Percentiles rank a stretch among this genome's conserved stretches.
Evolutionary conservation across 805 yeast genomes (phyloP).

Genomic region (Yarrowia osloensis): DNA sequence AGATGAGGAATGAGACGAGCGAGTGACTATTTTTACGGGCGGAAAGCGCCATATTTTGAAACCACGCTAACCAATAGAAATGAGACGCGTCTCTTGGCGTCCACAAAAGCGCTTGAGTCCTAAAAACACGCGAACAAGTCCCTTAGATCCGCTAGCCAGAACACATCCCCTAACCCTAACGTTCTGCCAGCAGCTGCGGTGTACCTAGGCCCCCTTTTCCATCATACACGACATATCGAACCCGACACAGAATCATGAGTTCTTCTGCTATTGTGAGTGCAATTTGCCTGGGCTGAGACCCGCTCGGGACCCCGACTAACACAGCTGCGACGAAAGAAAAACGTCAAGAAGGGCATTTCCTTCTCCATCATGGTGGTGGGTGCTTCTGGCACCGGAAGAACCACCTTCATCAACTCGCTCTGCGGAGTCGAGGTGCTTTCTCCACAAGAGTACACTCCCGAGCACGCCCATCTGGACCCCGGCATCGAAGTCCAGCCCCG

Average conservation of each 20-base stretch:
- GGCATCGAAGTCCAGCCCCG: conserved; percentile 28
- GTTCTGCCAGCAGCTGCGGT: background rate
- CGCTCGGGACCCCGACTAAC: too few relatives aligned
- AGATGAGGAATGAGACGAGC: background rate
- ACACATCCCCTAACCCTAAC: background rate
- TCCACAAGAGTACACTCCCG: conserved; percentile 21
- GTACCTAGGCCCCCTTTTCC: conserved; percentile 4
- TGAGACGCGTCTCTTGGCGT: background rate
- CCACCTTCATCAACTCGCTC: conserved; percentile 69
- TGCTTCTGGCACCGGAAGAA: conserved; percentile 71
- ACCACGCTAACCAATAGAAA: background rate
- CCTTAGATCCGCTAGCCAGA: background rate
- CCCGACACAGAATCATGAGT: conserved; percentile 6
- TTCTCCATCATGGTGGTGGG: conserved; percentile 73
- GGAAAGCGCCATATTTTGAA: background rate
- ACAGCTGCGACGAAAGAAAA: conserved; percentile 55
- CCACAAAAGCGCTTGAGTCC: too few relatives aligned
- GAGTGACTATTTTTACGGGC: background rate
- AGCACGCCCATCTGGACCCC: conserved; percentile 26
- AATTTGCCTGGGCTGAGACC: too few relatives aligned
- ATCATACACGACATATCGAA: background rate
- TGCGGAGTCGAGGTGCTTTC: conserved; percentile 44
- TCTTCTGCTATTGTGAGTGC: conserved; percentile 24
- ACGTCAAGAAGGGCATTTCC: conserved; percentile 61
- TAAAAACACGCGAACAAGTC: background rate